Base-by-base conservation (phyloP, 306 rosid species). In the Citrullus colocynthis region DNA sequence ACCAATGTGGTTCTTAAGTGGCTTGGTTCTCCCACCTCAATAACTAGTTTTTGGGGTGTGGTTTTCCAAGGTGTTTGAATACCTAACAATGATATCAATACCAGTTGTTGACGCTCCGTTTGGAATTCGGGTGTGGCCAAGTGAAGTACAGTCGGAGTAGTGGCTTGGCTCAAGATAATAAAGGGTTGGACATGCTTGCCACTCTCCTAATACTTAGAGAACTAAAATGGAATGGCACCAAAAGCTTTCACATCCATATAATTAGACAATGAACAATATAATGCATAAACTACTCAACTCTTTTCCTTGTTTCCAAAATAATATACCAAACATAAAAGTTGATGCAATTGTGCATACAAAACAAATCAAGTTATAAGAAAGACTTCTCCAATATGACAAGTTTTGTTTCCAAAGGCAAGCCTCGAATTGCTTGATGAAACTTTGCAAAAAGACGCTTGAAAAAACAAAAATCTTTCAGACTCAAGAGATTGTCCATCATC, bases 341-440 rank as follows among this genome's bases (percentile, higher is more conserved):
- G 88, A 6, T 10, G 59, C 44, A 57, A 84, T n/a, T 6, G 86
- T 15, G 37, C 75, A 74, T 2, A 64, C 13, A 32, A 88, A 37
- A 36, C 88, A 81, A 59, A 55, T 78, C 82, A 88, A 76, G 78
- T 88, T 85, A 82, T 82, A 20, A 6, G 86, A 24, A 24, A 24
- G 91, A 62, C 80, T 82, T 21, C 89, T 83, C 89, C 91, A 84
- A 45, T 84, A 85, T 16, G 86, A 79, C 75, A 88, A 80, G 75
- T 80, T 21, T 37, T 82, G 84, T 51, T 84, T 88, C 86, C 91
- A 84, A 17, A 82, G 79, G 57, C 89, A 88, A 51, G 85, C 56
- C 60, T 80, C 80, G 77, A 88, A 84, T 49, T 84, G 89, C 24
- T 24, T 13, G 76, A 80, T 59, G 34, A 60, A 58, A 39, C 82